phyloP scores from a whole-genome alignment of 2,329 filamentous ascomycete species.

The Aspergillus udagawae region DNA sequence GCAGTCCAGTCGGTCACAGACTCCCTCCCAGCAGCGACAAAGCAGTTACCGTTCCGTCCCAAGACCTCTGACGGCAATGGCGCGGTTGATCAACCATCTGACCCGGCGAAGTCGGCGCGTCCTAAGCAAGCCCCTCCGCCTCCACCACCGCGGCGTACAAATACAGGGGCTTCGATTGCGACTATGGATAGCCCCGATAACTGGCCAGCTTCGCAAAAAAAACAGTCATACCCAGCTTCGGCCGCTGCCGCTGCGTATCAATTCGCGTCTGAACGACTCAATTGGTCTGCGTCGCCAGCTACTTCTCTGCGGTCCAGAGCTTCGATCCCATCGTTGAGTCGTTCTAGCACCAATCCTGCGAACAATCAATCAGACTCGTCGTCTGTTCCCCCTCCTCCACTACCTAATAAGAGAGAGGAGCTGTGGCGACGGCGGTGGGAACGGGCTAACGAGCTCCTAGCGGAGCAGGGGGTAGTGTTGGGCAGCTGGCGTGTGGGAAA shows the following conservation, averaged over 20 bases:
- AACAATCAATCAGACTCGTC: slow-evolving; percentile 14
- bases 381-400: slow-evolving; percentile 23
- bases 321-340: slow-evolving; percentile 19
- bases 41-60: slow-evolving; percentile 8
- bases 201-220: slow-evolving; percentile 15
- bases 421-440: slow-evolving; percentile 48
- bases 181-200: slow-evolving; percentile 8
- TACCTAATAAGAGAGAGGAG: slow-evolving; percentile 47
- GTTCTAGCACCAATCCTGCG: slow-evolving; percentile 13
- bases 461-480: slow-evolving; percentile 40
- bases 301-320: slow-evolving; percentile 16
- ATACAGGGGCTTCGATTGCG: slow-evolving; percentile 22
- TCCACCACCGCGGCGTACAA: slow-evolving; percentile 30
- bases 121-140: slow-evolving; percentile 27
- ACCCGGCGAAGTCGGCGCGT: slow-evolving; percentile 2
- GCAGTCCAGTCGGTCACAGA: slow-evolving; percentile 16
- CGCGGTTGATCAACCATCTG: slow-evolving; percentile 4
- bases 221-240: slow-evolving; percentile 23
- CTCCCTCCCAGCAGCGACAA: slow-evolving; percentile 12
- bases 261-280: slow-evolving; percentile 29
- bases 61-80: slow-evolving; percentile 1
- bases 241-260: slow-evolving; percentile 26
- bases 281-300: slow-evolving; percentile 17
- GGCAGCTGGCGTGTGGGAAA: slow-evolving; percentile 44
- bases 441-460: slow-evolving; percentile 41